Conservation (phyloP, 306 rosid species). For the Carpinus fangiana region DNA sequence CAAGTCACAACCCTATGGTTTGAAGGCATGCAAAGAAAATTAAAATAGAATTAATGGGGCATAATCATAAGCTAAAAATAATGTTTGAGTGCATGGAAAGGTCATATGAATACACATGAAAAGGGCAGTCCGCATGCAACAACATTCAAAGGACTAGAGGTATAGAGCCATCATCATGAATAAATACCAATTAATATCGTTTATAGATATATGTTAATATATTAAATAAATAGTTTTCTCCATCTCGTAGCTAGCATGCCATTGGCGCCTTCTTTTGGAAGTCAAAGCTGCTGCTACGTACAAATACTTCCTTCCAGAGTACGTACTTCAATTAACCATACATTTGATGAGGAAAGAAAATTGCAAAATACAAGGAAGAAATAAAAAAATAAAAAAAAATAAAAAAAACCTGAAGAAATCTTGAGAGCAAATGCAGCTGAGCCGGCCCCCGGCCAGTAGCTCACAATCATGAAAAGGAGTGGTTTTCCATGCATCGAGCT, state of each 20-base stretch:
- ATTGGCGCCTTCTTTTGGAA: not conserved
- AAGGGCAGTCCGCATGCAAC: not conserved
- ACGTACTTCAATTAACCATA: no score
- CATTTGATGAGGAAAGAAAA: not conserved
- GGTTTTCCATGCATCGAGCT: constrained; percentile 63
- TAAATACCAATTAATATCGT: not conserved
- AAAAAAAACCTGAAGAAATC: not conserved
- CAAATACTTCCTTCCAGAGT: not conserved
- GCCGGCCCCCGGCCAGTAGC: constrained; percentile 13
- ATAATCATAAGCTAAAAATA: no score
- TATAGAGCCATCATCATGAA: not conserved
- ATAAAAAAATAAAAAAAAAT: not conserved
- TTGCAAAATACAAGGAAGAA: not conserved
- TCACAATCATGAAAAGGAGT: constrained; percentile 57
- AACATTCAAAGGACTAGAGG: not conserved
- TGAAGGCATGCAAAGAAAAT: no score
- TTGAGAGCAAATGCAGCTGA: constrained; percentile 35
- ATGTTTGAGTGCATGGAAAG: not conserved
- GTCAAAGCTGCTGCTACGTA: not conserved
- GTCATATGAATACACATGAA: not conserved
- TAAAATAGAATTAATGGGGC: no score
- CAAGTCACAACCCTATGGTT: no score
- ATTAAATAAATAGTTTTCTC: no score
- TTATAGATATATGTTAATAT: not conserved
- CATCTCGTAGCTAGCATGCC: not conserved